Base-by-base conservation (phyloP, 345 rosid species). In the Passiflora organensis region DNA sequence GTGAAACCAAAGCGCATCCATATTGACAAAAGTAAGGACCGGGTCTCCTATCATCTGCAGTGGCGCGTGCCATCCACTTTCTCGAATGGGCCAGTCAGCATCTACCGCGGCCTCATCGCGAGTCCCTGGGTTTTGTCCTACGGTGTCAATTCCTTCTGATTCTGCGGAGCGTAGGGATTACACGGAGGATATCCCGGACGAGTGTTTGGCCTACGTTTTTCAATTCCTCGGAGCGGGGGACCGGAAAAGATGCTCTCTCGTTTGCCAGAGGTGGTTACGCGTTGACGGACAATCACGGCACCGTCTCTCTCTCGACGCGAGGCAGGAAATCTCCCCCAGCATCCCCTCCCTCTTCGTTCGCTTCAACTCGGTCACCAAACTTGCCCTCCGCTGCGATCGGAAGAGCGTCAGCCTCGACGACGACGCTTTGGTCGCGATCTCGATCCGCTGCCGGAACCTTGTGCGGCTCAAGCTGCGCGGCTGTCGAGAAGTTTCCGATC, bases 401-500 rank as follows among this genome's bases (percentile, higher is more conserved):
- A 81, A 70, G 57, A 72, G 83, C 1, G 42, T 73, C 50, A 84
- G 93, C 74, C 37, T 89, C 12, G 76, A 70, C 66, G 94, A 93
- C n/a, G n/a, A n/a, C n/a, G n/a, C n/a, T n/a, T n/a, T n/a, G n/a
- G n/a, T n/a, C n/a, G n/a, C n/a, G n/a, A 80, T 93, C 66, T 80
- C 95, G 3, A 50, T 74, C 43, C 79, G 70, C 17, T 89, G 96
- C 66, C 73, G 54, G 62, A 78, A 74, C 59, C 82, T 93, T 60
- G 67, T 79, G 51, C 86, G 89, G 17, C 72, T 93, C 48, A 89
- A 93, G 86, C 95, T 93, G 68, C 96, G 99, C 20, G 84, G 93
- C 46, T 91, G 98, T 75, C 87, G 95, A 41, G 86, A 82, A 55
- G 62, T 91, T 59, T 76, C 93, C 9, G 98, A 86, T 67, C 71